Conservation (phyloP, 1,284 basidiomycete genomes). For the Veloporphyrellus conicus region DNA sequence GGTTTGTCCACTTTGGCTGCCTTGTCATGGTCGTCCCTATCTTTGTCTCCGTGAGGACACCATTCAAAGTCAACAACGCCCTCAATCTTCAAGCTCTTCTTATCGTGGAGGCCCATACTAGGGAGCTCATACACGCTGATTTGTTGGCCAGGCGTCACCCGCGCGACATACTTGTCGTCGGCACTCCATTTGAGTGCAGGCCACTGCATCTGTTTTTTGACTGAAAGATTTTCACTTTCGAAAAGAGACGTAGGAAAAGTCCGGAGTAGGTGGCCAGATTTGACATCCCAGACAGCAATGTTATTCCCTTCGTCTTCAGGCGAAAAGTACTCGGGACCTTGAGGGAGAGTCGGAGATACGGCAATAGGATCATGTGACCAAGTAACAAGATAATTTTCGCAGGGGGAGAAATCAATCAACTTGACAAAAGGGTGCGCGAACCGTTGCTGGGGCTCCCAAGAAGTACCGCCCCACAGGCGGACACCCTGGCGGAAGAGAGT, state of each 20-base stretch:
- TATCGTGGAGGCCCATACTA: conserved; percentile 90
- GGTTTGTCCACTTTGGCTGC: conserved; percentile 47
- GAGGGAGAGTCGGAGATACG: conserved; percentile 76
- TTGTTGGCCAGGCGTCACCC: conserved; percentile 83
- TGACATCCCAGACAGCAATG: conserved; percentile 97
- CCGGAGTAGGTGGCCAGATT: conserved; percentile 87
- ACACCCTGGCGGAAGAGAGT: conserved; percentile 96
- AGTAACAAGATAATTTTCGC: conserved; percentile 95
- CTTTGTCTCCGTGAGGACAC: conserved; percentile 92
- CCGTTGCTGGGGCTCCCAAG: conserved; percentile 82
- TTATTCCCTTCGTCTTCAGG: conserved; percentile 96
- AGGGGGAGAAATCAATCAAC: conserved; percentile 96
- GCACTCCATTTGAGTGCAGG: conserved; percentile 97
- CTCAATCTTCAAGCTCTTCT: conserved; percentile 97
- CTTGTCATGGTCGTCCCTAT: conserved; percentile 70
- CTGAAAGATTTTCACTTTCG: conserved; percentile 54
- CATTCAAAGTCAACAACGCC: conserved; percentile 99
- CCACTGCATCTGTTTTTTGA: conserved; percentile 86
- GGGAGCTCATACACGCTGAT: conserved; percentile 98
- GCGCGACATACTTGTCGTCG: conserved; percentile 90
- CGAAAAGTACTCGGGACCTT: conserved; percentile 84
- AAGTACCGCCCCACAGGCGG: conserved; percentile 90
- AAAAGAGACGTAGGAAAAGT: conserved; percentile 77
- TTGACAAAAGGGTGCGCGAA: conserved; percentile 96
- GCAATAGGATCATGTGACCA: conserved; percentile 96